These are phyloP conservation scores for Niveomyces coronatus DNA, from an alignment of 2,329 filamentous ascomycete genomes.

Conservation along the genomic window DNA sequence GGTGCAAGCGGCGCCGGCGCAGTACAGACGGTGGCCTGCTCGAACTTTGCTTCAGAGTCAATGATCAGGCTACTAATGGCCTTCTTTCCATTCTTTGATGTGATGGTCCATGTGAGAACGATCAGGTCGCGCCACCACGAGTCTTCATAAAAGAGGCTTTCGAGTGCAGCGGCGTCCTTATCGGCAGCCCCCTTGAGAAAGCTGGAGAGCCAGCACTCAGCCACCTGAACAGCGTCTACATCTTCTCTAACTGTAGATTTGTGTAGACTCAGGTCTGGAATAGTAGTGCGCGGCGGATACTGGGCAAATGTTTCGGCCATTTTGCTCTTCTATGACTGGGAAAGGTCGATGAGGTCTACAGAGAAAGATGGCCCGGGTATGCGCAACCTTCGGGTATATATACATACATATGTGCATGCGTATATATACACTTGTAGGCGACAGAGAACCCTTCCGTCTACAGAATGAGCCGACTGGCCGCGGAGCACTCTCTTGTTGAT, in stretches of 20 bases:
- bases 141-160: conserved; percentile 13
- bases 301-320: neutral
- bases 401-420: too few species aligned
- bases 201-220: neutral
- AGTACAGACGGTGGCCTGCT: conserved; percentile 3
- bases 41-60: conserved; percentile 5
- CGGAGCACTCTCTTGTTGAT: too few species aligned
- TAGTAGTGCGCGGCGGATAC: conserved; percentile 3
- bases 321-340: too few species aligned
- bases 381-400: too few species aligned
- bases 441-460: too few species aligned
- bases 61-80: conserved; percentile 11
- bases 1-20: conserved; percentile 11
- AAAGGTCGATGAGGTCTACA: neutral
- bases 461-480: too few species aligned
- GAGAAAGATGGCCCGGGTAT: too few species aligned
- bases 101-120: conserved; percentile 14
- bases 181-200: conserved; percentile 1
- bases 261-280: conserved; percentile 1
- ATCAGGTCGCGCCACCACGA: conserved; percentile 16
- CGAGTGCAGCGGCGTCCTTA: conserved; percentile 4
- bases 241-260: conserved; percentile 1
- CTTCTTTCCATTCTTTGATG: conserved; percentile 12
- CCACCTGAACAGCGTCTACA: neutral
- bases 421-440: too few species aligned